Evolutionary conservation across 495 filamentous ascomycete genomes (phyloP), one percentile per base, ranked within the genome.

Genomic region (Astrothelium macrocarpum): DNA sequence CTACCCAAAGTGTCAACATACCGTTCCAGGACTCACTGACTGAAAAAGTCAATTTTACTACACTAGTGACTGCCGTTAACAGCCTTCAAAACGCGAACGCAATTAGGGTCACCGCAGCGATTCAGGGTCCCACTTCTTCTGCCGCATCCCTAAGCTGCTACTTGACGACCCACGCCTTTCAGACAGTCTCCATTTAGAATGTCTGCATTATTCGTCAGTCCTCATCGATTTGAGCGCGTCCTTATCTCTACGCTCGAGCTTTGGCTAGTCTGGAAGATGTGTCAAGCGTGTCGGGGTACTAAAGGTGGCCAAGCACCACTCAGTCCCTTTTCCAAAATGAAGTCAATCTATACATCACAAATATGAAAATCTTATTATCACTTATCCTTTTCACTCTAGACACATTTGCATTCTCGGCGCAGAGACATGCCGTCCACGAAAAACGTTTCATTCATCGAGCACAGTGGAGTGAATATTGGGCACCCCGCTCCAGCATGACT

Each of bases 401-500:
- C 34, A 39, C 34, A 5, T 14, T 39, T 39, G 34, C 34, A 39
- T 39, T 14, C 5, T 39, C 34, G 14, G 34, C 34, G 34, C 34
- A 39, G 34, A 39, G 34, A n/a, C 59, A 66, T 53, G 65, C 64
- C 32, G 42, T 68, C 7, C 66, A 68, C 58, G 66, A 68, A 45
- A 59, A 59, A 28, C 43, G 66, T 39, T 39, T 39, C 34, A 14
- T 14, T 5, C 34, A 16, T 16, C 16, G 16, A n/a, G 16, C 16
- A 34, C 49, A 16, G 25, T 59, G 11, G 11, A n/a, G 28, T 69
- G 67, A 65, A 14, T 2, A 14, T 32, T 53, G 28, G 18, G 25
- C n/a, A 25, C 32, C 29, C 28, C 59, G 3, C 20, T 63, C 7
- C 2, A 64, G 60, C 53, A 53, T 58, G 14, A 60, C 58, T 25